Evolutionary conservation across 192 early-diverging fungal species (phyloP), one percentile per base, ranked within the genome.

Genomic region (Entomortierella beljakovae): DNA sequence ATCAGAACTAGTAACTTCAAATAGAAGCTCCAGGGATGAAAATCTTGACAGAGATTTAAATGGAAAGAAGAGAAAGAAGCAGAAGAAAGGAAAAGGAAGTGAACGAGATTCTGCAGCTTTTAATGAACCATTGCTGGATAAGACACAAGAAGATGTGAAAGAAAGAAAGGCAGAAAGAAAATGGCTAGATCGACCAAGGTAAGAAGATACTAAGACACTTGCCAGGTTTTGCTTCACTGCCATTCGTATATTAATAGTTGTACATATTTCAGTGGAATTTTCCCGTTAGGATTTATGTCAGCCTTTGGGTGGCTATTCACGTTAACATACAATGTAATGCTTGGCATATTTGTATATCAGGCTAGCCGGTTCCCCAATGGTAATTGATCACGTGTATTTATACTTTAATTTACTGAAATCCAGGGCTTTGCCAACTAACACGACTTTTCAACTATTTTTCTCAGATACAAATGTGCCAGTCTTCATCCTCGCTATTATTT

Each of bases 321-420:
- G 56, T 35, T 74, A 6, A 28, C 33, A 11, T 66, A 66, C 57
- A 66, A 66, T 34, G 57, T 55, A 35, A 31, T 46, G 29, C 64
- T 74, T 18, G 29, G 63, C 15, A 50, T 32, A n/a, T 32, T 74
- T 33, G 57, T 74, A 48, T 66, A 66, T 37, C 62, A 74, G 54
- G 71, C 71, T 10, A 74, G 71, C 9, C 71, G 64, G 2, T 74
- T 54, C 57, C 50, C 63, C 5, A 42, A 22, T 16, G 57, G 71
- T 66, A 74, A 72, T 2, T 31, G 29, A 52, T 0, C 16, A 11
- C 6, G 16, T 32, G 22, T 15, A 25, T 6, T 50, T 6, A 43
- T 20, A 33, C 46, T 46, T 28, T 62, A 15, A 23, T 4, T 23
- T 55, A 32, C n/a, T 60, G 6, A 61, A 2, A 11, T 20, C 46